Evolutionary conservation across 2,329 filamentous ascomycete genomes (phyloP).

Genomic region (Fusarium subtropicale): DNA sequence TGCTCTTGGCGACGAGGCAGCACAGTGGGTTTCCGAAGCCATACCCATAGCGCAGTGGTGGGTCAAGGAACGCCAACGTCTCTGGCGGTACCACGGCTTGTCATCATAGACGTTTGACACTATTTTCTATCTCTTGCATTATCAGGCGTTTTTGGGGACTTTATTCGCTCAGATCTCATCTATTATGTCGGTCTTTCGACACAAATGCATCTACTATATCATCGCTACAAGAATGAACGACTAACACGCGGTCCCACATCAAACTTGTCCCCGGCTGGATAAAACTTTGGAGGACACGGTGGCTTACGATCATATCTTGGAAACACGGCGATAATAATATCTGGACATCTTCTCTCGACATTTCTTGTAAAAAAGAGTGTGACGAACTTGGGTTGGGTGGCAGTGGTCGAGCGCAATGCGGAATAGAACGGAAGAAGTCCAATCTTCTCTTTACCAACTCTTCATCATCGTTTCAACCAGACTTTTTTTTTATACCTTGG

Average conservation of each 20-base stretch:
- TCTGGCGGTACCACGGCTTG: constrained; percentile 41
- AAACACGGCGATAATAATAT: constrained; percentile 24
- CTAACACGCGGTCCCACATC: not conserved
- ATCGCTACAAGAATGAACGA: constrained; percentile 17
- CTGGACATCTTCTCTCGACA: constrained; percentile 13
- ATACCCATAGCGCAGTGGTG: constrained; percentile 44
- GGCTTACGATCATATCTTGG: constrained; percentile 6
- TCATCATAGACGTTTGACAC: constrained; percentile 16
- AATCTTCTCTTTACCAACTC: constrained; percentile 2
- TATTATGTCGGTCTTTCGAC: not conserved
- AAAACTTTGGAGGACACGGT: not conserved
- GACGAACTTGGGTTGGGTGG: constrained; percentile 6
- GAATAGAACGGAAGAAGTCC: constrained; percentile 20
- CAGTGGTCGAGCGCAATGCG: constrained; percentile 7
- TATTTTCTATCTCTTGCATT: constrained; percentile 23
- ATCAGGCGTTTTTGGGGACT: constrained; percentile 27
- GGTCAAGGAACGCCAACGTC: constrained; percentile 41
- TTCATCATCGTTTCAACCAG: not conserved
- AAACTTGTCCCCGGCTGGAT: constrained; percentile 29
- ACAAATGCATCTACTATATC: constrained; percentile 16
- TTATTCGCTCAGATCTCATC: constrained; percentile 12
- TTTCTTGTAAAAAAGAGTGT: constrained; percentile 17
- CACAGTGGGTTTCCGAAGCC: constrained; percentile 48
- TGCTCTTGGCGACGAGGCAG: constrained; percentile 40
- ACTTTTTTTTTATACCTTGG: constrained; percentile 17